A percentile compares a stretch with the other conserved stretches of the same genome.
These are phyloP conservation scores for Wickerhamomyces sp. DNA, from an alignment of 1,139 yeast species.

Conservation along the genomic window DNA sequence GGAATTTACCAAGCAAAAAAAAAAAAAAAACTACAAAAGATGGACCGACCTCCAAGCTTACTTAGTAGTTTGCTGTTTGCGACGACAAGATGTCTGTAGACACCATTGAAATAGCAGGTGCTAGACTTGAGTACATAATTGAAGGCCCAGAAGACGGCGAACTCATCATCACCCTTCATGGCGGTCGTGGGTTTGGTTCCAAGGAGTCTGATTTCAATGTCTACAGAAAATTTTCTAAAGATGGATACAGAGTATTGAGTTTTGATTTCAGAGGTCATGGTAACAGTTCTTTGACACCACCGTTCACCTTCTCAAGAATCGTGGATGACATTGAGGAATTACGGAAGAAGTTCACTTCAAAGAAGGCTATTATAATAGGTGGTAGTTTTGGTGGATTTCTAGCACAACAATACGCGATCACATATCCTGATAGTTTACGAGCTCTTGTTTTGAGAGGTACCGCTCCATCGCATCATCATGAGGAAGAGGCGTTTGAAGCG, in stretches of 20 bases:
- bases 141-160: conserved; percentile 8
- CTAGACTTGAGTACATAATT: conserved; percentile 12
- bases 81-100: neutral
- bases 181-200: conserved; percentile 21
- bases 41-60: too few relatives aligned
- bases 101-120: conserved; percentile 1
- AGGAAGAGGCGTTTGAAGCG: conserved; percentile 12
- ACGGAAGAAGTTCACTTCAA: conserved; percentile 7
- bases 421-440: conserved; percentile 11
- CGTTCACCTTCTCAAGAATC: conserved; percentile 17
- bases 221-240: conserved; percentile 11
- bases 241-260: conserved; percentile 19
- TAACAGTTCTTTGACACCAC: conserved; percentile 15
- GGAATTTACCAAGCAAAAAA: too few relatives aligned
- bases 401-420: conserved; percentile 20
- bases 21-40: too few relatives aligned
- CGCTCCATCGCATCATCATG: conserved; percentile 20
- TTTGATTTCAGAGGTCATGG: conserved; percentile 22
- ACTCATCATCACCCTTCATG: conserved; percentile 18
- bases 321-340: conserved; percentile 19
- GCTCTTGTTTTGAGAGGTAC: conserved; percentile 18
- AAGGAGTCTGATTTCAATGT: conserved; percentile 17
- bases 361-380: conserved; percentile 15
- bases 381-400: conserved; percentile 22
- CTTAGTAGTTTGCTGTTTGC: too few relatives aligned